phyloP scores from a whole-genome alignment of 208 protist species.

The Herpetomonas samuelpessoai region DNA sequence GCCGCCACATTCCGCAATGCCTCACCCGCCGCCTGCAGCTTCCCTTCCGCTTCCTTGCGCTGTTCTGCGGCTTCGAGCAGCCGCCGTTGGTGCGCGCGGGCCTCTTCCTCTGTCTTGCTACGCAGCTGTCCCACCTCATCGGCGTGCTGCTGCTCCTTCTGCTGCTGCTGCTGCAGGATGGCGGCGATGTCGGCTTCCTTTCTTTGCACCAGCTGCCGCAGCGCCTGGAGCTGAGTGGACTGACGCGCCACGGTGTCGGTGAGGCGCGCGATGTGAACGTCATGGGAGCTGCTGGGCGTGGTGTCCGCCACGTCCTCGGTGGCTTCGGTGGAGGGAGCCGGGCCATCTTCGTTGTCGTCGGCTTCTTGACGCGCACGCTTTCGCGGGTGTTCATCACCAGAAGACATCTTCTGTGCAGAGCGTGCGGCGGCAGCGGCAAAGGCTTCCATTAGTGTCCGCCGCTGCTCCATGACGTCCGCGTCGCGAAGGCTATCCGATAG shows the following conservation, averaged over 20 bases:
- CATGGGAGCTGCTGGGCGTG: slow-evolving; percentile 12
- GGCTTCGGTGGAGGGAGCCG: neutral
- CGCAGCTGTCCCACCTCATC: slow-evolving; percentile 41
- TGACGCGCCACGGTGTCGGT: slow-evolving; percentile 22
- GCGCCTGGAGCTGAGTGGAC: slow-evolving; percentile 32
- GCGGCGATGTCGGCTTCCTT: slow-evolving; percentile 56
- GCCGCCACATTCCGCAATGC: slow-evolving; percentile 53
- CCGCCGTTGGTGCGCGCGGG: slow-evolving; percentile 30
- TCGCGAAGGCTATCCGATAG: too few species aligned
- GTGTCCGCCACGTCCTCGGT: slow-evolving; percentile 1
- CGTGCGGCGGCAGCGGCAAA: too few species aligned
- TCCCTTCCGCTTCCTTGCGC: slow-evolving; percentile 30
- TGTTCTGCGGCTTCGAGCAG: slow-evolving; percentile 24
- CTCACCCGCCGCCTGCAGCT: slow-evolving; percentile 42
- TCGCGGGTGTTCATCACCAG: neutral
- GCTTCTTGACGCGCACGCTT: neutral
- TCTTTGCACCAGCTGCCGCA: slow-evolving; percentile 56
- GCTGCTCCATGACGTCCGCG: too few species aligned
- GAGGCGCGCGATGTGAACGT: slow-evolving; percentile 23
- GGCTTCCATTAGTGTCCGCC: too few species aligned
- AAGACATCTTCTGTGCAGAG: too few species aligned
- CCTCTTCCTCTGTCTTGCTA: slow-evolving; percentile 51
- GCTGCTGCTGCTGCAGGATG: slow-evolving; percentile 41
- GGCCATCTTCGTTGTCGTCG: neutral
- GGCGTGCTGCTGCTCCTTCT: slow-evolving; percentile 32